These are phyloP conservation scores for Thuidium tamariscinum DNA, from an alignment of 225 moss, liverwort and hornwort species.

Conservation along the genomic window DNA sequence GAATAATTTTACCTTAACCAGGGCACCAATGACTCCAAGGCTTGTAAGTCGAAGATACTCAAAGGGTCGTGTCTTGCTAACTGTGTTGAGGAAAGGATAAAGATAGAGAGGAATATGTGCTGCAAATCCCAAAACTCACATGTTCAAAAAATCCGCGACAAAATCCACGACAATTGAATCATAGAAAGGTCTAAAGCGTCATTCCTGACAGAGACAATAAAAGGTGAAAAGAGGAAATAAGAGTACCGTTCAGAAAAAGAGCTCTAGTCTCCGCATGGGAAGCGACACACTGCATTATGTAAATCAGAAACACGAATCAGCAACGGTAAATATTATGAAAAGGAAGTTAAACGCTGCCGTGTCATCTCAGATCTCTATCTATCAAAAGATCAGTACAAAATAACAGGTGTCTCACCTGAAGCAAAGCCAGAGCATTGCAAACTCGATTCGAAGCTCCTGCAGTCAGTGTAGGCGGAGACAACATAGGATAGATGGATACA, in stretches of 20 bases:
- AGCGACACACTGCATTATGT: constrained; percentile 69
- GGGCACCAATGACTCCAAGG: constrained; percentile 93
- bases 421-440: constrained; percentile 94
- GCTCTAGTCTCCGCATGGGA: constrained; percentile 94
- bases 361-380: not conserved
- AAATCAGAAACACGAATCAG: not conserved
- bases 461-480: constrained; percentile 90
- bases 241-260: constrained; percentile 77
- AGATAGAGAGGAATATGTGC: constrained; percentile 97
- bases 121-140: constrained; percentile 17
- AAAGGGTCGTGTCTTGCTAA: constrained; percentile 97
- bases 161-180: not conserved
- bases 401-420: constrained; percentile 44
- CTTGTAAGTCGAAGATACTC: constrained; percentile 97
- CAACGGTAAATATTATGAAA: not conserved
- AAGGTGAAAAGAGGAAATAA: not conserved
- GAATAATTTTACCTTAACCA: constrained; percentile 61
- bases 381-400: not conserved
- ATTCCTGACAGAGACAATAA: not conserved
- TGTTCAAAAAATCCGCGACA: not conserved
- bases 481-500: constrained; percentile 96
- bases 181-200: not conserved
- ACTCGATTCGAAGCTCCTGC: constrained; percentile 98
- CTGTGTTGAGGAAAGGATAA: constrained; percentile 96
- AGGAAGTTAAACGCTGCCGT: not conserved